Evolutionary conservation across 305 asterid genomes (phyloP).

Genomic region (Plantago rigida): DNA sequence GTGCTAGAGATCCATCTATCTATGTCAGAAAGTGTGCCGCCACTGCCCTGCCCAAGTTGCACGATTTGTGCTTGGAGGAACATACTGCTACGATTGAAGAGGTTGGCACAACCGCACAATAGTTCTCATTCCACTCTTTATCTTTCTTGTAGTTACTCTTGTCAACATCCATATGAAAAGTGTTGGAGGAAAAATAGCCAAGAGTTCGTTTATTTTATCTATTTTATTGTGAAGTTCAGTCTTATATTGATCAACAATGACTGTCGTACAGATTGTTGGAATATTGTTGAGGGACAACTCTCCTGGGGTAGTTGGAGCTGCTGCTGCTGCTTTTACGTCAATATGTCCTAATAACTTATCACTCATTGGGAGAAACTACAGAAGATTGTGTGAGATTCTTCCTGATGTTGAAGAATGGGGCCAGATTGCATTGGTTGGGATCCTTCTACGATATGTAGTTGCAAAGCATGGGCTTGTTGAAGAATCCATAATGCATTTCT

Average conservation of each 20-base stretch:
- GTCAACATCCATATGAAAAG: not conserved
- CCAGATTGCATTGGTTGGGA: constrained; percentile 74
- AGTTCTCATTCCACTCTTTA: constrained; percentile 12
- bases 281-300: constrained; percentile 77
- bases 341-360: constrained; percentile 77
- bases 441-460: constrained; percentile 74
- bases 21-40: constrained; percentile 96
- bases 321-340: constrained; percentile 86
- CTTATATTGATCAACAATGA: constrained; percentile 20
- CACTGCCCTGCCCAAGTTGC: constrained; percentile 84
- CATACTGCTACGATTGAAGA: constrained; percentile 59
- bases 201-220: constrained; percentile 8
- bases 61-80: constrained; percentile 85
- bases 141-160: constrained; percentile 4
- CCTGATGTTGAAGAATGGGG: constrained; percentile 99
- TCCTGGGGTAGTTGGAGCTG: constrained; percentile 97
- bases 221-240: not conserved
- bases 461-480: constrained; percentile 84
- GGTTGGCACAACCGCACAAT: constrained; percentile 51
- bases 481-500: constrained; percentile 68
- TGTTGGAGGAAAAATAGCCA: constrained; percentile 2
- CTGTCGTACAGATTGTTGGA: constrained; percentile 60
- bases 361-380: constrained; percentile 71
- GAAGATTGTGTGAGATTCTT: constrained; percentile 78
- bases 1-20: constrained; percentile 89